Conservation (phyloP, 257 asterid genomes). For the Solanum habrochaites region DNA sequence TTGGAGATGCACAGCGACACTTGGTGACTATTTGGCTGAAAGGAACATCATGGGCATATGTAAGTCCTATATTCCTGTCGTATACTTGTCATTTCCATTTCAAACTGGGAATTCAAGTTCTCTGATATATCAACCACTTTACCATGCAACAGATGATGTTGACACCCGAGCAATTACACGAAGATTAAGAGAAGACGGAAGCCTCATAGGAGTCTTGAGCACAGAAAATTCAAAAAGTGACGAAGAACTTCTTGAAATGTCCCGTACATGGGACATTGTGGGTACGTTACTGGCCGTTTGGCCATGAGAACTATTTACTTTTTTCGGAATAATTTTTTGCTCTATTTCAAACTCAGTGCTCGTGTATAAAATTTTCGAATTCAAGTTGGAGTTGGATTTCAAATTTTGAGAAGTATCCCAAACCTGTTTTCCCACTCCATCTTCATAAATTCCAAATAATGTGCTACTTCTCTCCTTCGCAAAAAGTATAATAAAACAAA, state of each 20-base stretch:
- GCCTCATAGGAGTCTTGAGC: slow-evolving; percentile 90
- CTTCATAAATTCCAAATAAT: not conserved
- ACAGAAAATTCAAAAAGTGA: slow-evolving; percentile 69
- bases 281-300: slow-evolving; percentile 29
- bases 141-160: slow-evolving; percentile 60
- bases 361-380: not conserved
- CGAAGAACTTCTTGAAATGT: slow-evolving; percentile 63
- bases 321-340: not conserved
- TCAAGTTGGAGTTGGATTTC: not conserved
- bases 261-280: slow-evolving; percentile 78
- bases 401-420: not conserved
- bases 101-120: not conserved
- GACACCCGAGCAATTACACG: slow-evolving; percentile 98
- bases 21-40: slow-evolving; percentile 86
- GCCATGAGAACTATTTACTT: not conserved
- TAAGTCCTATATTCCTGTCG: slow-evolving; percentile 18
- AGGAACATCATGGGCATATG: slow-evolving; percentile 93
- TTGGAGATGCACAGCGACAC: slow-evolving; percentile 70
- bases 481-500: not conserved
- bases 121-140: slow-evolving; percentile 4
- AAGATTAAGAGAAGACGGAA: slow-evolving; percentile 74
- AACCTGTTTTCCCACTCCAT: not conserved
- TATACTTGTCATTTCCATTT: not conserved
- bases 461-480: not conserved
- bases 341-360: not conserved